phyloP scores from a whole-genome alignment of 2,329 filamentous ascomycete genomes.

The Xylaria sp. region DNA sequence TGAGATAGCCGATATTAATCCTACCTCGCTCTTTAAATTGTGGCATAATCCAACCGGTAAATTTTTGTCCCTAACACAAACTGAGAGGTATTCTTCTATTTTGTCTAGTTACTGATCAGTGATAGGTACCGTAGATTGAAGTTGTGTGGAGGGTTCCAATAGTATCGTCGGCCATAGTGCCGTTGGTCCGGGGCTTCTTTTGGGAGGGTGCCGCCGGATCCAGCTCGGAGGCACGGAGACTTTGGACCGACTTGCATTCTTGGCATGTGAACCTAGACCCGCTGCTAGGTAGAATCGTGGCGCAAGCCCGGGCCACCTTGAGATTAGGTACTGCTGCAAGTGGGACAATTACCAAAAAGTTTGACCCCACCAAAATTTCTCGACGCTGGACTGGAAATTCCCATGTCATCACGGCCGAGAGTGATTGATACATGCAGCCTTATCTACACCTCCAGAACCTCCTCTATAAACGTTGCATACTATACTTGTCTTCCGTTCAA shows the following conservation, averaged over 20 bases:
- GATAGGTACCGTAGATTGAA: too few species aligned
- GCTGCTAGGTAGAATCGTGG: too few species aligned
- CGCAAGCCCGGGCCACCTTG: conserved; percentile 14
- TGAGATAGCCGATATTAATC: neutral
- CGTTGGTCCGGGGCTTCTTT: conserved; percentile 22
- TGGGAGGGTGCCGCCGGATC: conserved; percentile 20
- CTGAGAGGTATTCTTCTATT: neutral
- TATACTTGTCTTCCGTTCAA: neutral
- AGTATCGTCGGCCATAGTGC: conserved; percentile 6
- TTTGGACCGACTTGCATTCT: neutral
- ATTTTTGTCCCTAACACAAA: too few species aligned
- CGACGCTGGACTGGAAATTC: neutral
- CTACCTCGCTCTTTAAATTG: neutral
- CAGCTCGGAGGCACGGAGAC: conserved; percentile 26
- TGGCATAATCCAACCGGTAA: too few species aligned
- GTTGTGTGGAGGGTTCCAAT: conserved; percentile 6
- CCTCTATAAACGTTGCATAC: conserved; percentile 1
- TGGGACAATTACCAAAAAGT: conserved; percentile 10
- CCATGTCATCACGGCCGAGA: neutral
- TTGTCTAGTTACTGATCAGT: neutral
- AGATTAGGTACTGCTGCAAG: too few species aligned
- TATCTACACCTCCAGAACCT: conserved; percentile 4
- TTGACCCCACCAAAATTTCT: conserved; percentile 36
- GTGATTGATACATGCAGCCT: neutral
- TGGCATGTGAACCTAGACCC: conserved; percentile 22